Base-by-base conservation (phyloP, 257 asterid genomes). In the Solanum pinnatisectum region DNA sequence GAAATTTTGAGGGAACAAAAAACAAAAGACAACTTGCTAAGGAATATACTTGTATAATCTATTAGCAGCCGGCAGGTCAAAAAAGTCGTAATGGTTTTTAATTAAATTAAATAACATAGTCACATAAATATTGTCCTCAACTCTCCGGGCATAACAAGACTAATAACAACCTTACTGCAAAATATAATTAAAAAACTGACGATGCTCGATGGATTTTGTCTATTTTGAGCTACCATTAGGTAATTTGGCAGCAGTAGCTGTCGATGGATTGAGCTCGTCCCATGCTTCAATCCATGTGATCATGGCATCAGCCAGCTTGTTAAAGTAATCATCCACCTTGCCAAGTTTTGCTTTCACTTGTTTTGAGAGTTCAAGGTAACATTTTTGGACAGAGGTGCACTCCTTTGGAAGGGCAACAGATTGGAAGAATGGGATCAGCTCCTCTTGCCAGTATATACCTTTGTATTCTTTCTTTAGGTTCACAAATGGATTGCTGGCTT, bases 361-460 rank as follows among this genome's bases (percentile, higher is more conserved):
- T 86, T 92, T 93, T 39, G 96, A 78, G n/a, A 94, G 95, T 86
- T 94, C 93, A 5, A 91, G 86, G 90, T 94, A 94, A 16, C 96
- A 94, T 84, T 90, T 93, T 77, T 92, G 94, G 56, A 92, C 94
- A 6, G 94, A 90, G 79, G 88, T 91, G 68, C 93, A 82, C 1
- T 94, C 95, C 88, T 92, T 91, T 6, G 96, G 87, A 22, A 94
- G 91, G 10, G 89, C 71, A 6, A 88, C 94, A 0, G 88, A 59
- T 63, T 94, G 96, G 91, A 94, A 94, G 90, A 94, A 94, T 8
- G 96, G 96, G 71, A 94, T 94, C 74, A 94, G 79, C 87, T 92
- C 94, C 90, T 94, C 96, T 91, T 94, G 96, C 96, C 96, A 94
- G 82, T 92, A 94, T 79, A 94, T 94, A 33, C 96, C 96, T 40